Percentiles rank a stretch among this genome's conserved stretches.
phyloP scores from a whole-genome alignment of 495 filamentous ascomycete species.

The Viridothelium virens region DNA sequence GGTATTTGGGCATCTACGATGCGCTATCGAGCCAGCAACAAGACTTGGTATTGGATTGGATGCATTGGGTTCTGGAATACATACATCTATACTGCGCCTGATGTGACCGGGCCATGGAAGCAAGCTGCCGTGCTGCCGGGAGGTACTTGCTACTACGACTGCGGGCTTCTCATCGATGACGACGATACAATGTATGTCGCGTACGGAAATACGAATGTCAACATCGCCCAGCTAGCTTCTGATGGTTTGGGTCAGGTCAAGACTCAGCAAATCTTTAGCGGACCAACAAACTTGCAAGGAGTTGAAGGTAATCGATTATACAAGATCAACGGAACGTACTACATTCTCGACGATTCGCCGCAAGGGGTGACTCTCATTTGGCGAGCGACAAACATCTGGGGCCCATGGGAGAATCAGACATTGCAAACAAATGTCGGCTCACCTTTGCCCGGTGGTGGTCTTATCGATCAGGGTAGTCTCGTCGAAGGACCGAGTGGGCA shows the following conservation, averaged over 20 bases:
- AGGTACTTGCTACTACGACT: conserved; percentile 51
- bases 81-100: conserved; percentile 45
- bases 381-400: conserved; percentile 9
- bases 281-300: conserved; percentile 24
- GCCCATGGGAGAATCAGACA: conserved; percentile 15
- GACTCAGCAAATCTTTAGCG: conserved; percentile 38
- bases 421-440: conserved; percentile 3
- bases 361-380: not conserved
- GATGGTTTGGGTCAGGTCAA: conserved; percentile 42
- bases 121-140: conserved; percentile 25
- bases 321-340: conserved; percentile 47
- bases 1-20: too few relatives aligned
- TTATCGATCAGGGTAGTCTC: conserved; percentile 49
- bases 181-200: conserved; percentile 52
- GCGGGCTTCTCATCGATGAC: conserved; percentile 47
- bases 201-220: conserved; percentile 45
- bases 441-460: conserved; percentile 41
- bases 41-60: conserved; percentile 33
- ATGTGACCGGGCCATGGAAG: conserved; percentile 39
- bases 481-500: conserved; percentile 44
- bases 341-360: conserved; percentile 38
- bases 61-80: conserved; percentile 43
- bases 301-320: conserved; percentile 52
- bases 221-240: conserved; percentile 43
- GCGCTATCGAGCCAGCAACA: too few relatives aligned